Percentiles rank a stretch among this genome's conserved stretches.
phyloP scores from a whole-genome alignment of 805 yeast genomes.

The Sugiyamaella americana region DNA sequence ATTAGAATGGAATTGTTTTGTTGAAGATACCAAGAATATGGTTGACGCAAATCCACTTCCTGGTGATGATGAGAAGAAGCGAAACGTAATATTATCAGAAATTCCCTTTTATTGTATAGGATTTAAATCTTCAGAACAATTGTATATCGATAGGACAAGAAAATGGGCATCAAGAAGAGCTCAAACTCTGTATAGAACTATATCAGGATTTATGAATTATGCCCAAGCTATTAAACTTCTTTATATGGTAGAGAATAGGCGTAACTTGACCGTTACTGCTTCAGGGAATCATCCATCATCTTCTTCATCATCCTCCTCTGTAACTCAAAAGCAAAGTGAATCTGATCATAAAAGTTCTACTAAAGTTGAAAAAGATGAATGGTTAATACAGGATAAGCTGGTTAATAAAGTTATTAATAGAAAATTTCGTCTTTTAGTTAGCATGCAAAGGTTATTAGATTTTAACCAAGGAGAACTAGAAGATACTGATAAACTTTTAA shows the following conservation, averaged over 20 bases:
- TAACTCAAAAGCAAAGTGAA: not conserved
- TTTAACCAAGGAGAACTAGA: constrained; percentile 73
- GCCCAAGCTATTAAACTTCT: constrained; percentile 64
- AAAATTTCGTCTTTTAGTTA: constrained; percentile 72
- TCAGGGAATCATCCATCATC: constrained; percentile 8
- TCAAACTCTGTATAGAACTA: constrained; percentile 77
- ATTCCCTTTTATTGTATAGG: not conserved
- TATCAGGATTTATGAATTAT: constrained; percentile 80
- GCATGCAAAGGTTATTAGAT: constrained; percentile 78
- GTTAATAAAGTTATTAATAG: constrained; percentile 64
- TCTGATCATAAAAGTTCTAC: too few species aligned
- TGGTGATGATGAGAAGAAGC: not conserved
- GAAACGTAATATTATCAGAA: not conserved
- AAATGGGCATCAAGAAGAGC: constrained; percentile 52
- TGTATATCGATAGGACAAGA: not conserved
- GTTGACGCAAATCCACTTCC: not conserved
- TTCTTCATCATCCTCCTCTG: not conserved
- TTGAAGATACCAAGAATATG: constrained; percentile 36
- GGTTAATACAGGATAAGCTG: constrained; percentile 4
- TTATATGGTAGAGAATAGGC: constrained; percentile 50
- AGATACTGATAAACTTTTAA: constrained; percentile 71
- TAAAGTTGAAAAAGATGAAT: not conserved
- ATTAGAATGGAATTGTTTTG: constrained; percentile 76
- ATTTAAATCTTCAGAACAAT: not conserved
- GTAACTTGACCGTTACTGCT: constrained; percentile 4